Evolutionary conservation across 2,329 filamentous ascomycete species (phyloP).

Genomic region (Sphaerulina vaccinii): DNA sequence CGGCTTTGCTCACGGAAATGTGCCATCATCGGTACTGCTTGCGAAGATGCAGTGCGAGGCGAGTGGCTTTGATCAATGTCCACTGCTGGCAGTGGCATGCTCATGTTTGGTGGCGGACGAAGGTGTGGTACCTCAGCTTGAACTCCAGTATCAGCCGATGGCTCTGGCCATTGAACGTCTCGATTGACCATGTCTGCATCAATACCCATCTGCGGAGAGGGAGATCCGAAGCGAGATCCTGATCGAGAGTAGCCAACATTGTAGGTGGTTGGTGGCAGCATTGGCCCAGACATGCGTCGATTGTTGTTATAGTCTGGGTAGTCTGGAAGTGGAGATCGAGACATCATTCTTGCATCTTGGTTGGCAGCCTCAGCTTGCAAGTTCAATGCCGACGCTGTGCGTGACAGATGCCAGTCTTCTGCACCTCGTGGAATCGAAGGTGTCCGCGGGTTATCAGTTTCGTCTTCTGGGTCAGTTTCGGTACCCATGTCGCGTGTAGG

Average conservation of each 20-base stretch:
- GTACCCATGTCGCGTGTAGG: constrained; percentile 13
- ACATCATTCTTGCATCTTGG: constrained; percentile 7
- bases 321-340: constrained; percentile 9
- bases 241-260: constrained; percentile 3
- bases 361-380: constrained; percentile 1
- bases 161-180: constrained; percentile 2
- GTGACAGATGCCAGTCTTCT: constrained; percentile 15
- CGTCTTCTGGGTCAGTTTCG: constrained; percentile 14
- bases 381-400: constrained; percentile 14
- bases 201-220: constrained; percentile 7
- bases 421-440: constrained; percentile 14
- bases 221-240: constrained; percentile 6
- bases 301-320: neutral
- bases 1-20: neutral
- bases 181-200: constrained; percentile 4
- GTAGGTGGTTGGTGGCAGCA: constrained; percentile 13
- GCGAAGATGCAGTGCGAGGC: constrained; percentile 18
- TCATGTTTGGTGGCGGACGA: constrained; percentile 4
- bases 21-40: constrained; percentile 14
- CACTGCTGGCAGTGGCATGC: constrained; percentile 12
- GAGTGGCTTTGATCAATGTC: constrained; percentile 11
- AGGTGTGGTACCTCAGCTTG: constrained; percentile 2
- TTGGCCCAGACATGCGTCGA: constrained; percentile 6
- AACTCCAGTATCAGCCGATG: constrained; percentile 7
- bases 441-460: constrained; percentile 16